Conservation (phyloP, 192 early-diverging fungal species). For the Backusella mclennaniae region DNA sequence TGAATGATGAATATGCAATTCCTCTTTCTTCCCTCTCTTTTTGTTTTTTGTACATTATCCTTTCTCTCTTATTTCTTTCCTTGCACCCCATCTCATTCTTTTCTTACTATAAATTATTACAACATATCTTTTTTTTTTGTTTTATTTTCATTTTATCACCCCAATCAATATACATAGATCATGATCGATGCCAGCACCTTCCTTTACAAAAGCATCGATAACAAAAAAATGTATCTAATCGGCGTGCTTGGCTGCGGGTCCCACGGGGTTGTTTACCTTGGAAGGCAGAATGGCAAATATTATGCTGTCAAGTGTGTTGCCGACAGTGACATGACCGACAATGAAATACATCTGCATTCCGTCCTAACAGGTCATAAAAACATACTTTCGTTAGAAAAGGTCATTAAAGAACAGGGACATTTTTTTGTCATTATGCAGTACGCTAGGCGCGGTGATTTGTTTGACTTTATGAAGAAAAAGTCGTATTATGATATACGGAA, state of each 20-base stretch:
- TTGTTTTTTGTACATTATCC: too few species aligned
- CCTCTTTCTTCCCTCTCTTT: background rate
- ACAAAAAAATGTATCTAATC: conserved; percentile 4
- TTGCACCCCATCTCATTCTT: background rate
- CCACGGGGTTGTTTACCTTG: conserved; percentile 76
- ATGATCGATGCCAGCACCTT: conserved; percentile 16
- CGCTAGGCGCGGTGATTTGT: conserved; percentile 89
- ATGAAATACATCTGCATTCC: conserved; percentile 65
- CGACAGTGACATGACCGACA: conserved; percentile 58
- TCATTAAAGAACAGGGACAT: conserved; percentile 59
- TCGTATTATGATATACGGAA: conserved; percentile 77
- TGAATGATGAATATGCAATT: background rate
- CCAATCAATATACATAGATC: background rate
- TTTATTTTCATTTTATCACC: background rate
- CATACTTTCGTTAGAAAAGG: conserved; percentile 64
- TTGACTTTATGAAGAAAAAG: conserved; percentile 81
- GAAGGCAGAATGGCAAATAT: conserved; percentile 50
- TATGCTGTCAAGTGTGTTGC: conserved; percentile 78
- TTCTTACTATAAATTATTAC: background rate
- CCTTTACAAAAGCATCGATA: conserved; percentile 15
- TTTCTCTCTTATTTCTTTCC: background rate
- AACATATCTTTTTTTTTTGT: background rate
- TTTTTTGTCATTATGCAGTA: conserved; percentile 70
- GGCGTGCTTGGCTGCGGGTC: conserved; percentile 67
- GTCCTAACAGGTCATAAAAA: conserved; percentile 64